Conservation (phyloP, 1,284 basidiomycete genomes). For the Singerocomus inundabilis region DNA sequence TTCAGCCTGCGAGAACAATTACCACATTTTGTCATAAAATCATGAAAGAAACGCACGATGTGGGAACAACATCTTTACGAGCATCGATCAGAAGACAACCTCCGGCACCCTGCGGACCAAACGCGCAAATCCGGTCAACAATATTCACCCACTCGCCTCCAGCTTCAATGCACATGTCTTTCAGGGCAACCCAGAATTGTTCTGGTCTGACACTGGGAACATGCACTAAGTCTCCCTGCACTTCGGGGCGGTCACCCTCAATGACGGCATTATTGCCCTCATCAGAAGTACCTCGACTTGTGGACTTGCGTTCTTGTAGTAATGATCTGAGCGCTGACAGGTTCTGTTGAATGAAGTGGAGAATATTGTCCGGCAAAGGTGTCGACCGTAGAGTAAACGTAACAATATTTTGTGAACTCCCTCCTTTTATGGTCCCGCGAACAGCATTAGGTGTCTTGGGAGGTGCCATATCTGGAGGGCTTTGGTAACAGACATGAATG, state of each 20-base stretch:
- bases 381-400: slow-evolving; percentile 82
- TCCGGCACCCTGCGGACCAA: slow-evolving; percentile 87
- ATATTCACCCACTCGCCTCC: slow-evolving; percentile 84
- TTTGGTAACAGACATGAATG: slow-evolving; percentile 15
- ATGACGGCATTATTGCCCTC: slow-evolving; percentile 36
- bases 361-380: slow-evolving; percentile 72
- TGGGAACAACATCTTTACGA: slow-evolving; percentile 42
- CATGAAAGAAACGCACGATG: slow-evolving; percentile 49
- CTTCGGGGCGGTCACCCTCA: slow-evolving; percentile 43
- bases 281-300: slow-evolving; percentile 29
- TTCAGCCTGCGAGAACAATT: slow-evolving; percentile 43
- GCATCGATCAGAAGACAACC: slow-evolving; percentile 85
- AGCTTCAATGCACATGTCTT: slow-evolving; percentile 61
- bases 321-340: slow-evolving; percentile 54
- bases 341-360: slow-evolving; percentile 79
- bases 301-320: slow-evolving; percentile 45
- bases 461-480: slow-evolving; percentile 77
- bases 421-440: slow-evolving; percentile 78
- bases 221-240: slow-evolving; percentile 57
- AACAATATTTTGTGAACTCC: slow-evolving; percentile 70
- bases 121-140: slow-evolving; percentile 80
- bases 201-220: slow-evolving; percentile 67
- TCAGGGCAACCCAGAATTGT: slow-evolving; percentile 79
- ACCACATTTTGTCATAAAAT: slow-evolving; percentile 8
- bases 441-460: slow-evolving; percentile 72